These are phyloP conservation scores for Candida sanyaensis DNA, from an alignment of 1,139 yeast genomes.

Conservation along the genomic window DNA sequence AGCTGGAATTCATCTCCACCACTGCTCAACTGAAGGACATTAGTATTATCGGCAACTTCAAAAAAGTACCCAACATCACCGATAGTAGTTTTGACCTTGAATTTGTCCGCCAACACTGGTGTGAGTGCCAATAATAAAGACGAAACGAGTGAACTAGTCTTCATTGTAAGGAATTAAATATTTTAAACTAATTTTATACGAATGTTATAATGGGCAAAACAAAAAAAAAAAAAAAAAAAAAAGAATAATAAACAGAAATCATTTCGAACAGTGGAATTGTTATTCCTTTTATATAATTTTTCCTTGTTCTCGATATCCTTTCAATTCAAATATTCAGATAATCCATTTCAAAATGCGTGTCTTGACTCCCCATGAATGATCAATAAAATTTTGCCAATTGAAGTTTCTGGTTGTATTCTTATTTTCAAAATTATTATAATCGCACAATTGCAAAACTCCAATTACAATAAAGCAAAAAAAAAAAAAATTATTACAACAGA, in stretches of 20 bases:
- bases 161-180: neutral
- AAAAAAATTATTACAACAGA: neutral
- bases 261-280: too few species aligned
- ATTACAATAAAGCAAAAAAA: too few species aligned
- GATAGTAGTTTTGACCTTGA: neutral
- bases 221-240: too few species aligned
- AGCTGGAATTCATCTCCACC: neutral
- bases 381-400: too few species aligned
- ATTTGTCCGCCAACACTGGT: neutral
- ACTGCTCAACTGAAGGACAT: neutral
- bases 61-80: neutral
- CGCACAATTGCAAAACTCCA: too few species aligned
- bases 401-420: too few species aligned
- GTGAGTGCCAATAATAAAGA: neutral
- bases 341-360: too few species aligned
- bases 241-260: neutral
- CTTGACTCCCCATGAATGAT: too few species aligned
- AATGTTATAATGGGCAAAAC: neutral
- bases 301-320: too few species aligned
- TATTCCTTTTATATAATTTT: too few species aligned
- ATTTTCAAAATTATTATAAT: too few species aligned
- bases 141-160: slow-evolving; percentile 2
- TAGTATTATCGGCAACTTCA: neutral
- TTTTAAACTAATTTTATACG: neutral
- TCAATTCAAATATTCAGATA: too few species aligned